A percentile compares a stretch with the other conserved stretches of the same genome.
Evolutionary conservation across 2,329 filamentous ascomycete species (phyloP).

Genomic region (Juglanconis juglandina): DNA sequence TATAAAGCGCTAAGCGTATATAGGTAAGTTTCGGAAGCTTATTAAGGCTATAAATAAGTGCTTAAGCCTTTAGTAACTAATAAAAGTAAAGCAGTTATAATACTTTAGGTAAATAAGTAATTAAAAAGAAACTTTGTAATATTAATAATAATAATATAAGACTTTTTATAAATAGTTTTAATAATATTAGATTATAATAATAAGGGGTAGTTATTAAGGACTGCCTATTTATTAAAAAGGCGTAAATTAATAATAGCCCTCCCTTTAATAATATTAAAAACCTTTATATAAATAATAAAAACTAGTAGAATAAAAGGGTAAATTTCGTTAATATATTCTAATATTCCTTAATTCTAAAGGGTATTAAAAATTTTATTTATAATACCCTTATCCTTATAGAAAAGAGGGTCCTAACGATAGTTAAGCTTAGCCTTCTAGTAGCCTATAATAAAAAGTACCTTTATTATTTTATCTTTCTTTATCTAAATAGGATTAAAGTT

Average conservation of each 20-base stretch:
- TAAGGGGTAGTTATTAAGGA: constrained; percentile 3
- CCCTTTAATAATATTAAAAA: background rate
- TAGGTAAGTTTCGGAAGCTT: background rate
- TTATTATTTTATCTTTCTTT: background rate
- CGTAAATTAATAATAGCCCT: background rate
- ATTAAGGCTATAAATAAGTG: background rate
- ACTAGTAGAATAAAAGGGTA: background rate
- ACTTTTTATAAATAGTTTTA: background rate
- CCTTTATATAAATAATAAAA: background rate
- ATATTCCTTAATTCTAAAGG: background rate
- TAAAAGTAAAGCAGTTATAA: background rate
- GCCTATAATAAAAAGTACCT: background rate
- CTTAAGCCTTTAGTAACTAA: background rate
- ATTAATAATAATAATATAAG: background rate
- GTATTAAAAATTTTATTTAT: background rate
- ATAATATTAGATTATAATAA: background rate
- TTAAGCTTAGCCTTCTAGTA: background rate
- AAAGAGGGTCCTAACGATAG: background rate
- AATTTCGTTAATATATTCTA: background rate
- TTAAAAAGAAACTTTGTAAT: background rate
- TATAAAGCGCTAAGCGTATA: background rate
- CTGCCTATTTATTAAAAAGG: background rate
- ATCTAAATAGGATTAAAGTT: background rate
- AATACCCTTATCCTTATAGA: background rate
- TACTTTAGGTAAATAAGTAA: background rate